These are phyloP conservation scores for Sporothrix dimorphospora DNA, from an alignment of 2,329 filamentous ascomycete species.

Conservation along the genomic window DNA sequence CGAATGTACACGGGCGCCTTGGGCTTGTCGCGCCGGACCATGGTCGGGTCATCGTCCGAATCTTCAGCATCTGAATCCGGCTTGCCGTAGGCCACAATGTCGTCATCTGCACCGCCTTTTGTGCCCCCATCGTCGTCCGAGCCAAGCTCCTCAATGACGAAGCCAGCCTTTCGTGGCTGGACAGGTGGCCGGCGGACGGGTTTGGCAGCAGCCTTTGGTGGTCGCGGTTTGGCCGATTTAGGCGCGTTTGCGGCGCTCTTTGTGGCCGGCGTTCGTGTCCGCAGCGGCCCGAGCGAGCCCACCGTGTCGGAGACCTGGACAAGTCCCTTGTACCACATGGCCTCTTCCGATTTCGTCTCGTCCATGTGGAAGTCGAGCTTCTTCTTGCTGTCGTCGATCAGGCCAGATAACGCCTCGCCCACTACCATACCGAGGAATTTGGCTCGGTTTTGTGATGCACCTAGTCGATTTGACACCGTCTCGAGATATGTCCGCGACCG, in stretches of 20 bases:
- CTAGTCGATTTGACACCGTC: conserved; percentile 82
- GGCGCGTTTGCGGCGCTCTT: not conserved
- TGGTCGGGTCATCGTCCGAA: conserved; percentile 88
- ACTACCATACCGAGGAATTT: conserved; percentile 88
- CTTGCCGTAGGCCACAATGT: conserved; percentile 78
- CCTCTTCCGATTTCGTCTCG: conserved; percentile 73
- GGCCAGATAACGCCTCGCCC: conserved; percentile 68
- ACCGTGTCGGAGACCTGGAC: conserved; percentile 63
- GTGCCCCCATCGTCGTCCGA: conserved; percentile 62
- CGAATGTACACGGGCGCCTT: conserved; percentile 88
- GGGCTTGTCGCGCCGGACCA: conserved; percentile 81
- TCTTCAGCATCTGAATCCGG: conserved; percentile 88
- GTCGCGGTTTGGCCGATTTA: conserved; percentile 29
- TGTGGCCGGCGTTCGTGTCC: conserved; percentile 29
- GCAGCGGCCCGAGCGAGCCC: conserved; percentile 60
- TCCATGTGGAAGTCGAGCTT: conserved; percentile 83
- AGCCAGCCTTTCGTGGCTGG: conserved; percentile 41
- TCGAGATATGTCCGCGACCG: conserved; percentile 75
- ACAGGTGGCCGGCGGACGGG: not conserved
- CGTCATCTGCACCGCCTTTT: conserved; percentile 61
- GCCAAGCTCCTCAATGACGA: conserved; percentile 68
- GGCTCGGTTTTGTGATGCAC: conserved; percentile 72
- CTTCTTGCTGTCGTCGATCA: conserved; percentile 70
- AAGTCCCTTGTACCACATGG: conserved; percentile 72
- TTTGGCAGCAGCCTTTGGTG: conserved; percentile 33